phyloP scores from a whole-genome alignment of 805 yeast species.

The Zygoascus flipseniorum region DNA sequence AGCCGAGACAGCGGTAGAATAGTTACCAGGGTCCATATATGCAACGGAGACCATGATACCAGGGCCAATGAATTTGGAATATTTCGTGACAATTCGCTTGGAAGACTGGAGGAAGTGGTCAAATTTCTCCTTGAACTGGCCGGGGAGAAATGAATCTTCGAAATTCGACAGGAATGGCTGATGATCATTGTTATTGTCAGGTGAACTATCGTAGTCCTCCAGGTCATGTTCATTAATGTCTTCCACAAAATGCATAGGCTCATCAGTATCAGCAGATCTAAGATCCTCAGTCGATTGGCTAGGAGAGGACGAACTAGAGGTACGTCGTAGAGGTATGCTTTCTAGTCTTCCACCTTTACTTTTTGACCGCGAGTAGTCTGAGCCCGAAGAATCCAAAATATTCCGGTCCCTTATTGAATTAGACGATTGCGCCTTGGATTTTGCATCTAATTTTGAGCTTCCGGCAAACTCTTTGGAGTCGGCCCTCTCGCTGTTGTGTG shows the following conservation, averaged over 20 bases:
- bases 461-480: too few relatives aligned
- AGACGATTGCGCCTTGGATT: too few relatives aligned
- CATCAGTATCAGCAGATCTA: neutral
- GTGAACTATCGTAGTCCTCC: neutral
- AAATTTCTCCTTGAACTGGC: conserved; percentile 10
- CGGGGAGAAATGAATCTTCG: neutral
- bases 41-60: conserved; percentile 85
- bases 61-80: conserved; percentile 70
- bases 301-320: conserved; percentile 2
- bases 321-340: conserved; percentile 3
- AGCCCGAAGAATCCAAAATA: neutral
- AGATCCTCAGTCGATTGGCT: neutral
- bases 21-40: conserved; percentile 92
- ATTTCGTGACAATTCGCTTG: conserved; percentile 37
- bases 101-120: conserved; percentile 7
- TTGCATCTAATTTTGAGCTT: too few relatives aligned
- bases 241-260: neutral
- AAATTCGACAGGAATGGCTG: neutral
- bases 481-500: too few relatives aligned
- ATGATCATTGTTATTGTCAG: neutral
- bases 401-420: neutral
- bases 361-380: too few relatives aligned
- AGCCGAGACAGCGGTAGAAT: conserved; percentile 80
- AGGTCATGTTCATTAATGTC: neutral
- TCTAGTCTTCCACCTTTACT: neutral